Percentiles rank a stretch among this genome's conserved stretches.
These are phyloP conservation scores for Botrytis fragariae DNA, from an alignment of 2,329 filamentous ascomycete species.

Conservation along the genomic window DNA sequence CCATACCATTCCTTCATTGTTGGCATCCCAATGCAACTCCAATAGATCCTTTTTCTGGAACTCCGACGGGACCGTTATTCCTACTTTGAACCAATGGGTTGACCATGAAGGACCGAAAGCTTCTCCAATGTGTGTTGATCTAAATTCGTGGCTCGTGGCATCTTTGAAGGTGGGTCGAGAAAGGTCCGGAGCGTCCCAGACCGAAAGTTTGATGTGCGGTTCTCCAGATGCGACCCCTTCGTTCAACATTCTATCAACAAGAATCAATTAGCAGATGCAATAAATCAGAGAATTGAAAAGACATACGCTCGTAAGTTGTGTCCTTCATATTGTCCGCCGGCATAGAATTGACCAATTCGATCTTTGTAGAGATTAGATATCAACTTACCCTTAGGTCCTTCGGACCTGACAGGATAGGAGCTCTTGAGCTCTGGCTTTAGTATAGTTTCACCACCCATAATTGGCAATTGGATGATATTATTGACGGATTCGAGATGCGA, in stretches of 20 bases:
- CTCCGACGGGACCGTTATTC: slow-evolving; percentile 71
- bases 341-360: slow-evolving; percentile 78
- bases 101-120: slow-evolving; percentile 94
- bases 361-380: slow-evolving; percentile 84
- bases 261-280: slow-evolving; percentile 19
- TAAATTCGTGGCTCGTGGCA: slow-evolving; percentile 72
- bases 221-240: slow-evolving; percentile 65
- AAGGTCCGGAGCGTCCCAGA: slow-evolving; percentile 79
- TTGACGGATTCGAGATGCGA: slow-evolving; percentile 10
- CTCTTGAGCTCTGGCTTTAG: slow-evolving; percentile 31
- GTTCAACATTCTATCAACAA: slow-evolving; percentile 60
- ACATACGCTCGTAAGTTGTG: slow-evolving; percentile 70
- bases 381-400: slow-evolving; percentile 64
- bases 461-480: slow-evolving; percentile 27
- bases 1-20: slow-evolving; percentile 95
- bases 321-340: slow-evolving; percentile 71
- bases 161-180: slow-evolving; percentile 83
- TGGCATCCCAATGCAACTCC: slow-evolving; percentile 95
- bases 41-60: slow-evolving; percentile 74
- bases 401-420: slow-evolving; percentile 38
- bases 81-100: slow-evolving; percentile 93
- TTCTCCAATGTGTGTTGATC: slow-evolving; percentile 69
- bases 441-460: slow-evolving; percentile 39
- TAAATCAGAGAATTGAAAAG: slow-evolving; percentile 20
- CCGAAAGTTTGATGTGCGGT: slow-evolving; percentile 77